Conservation (phyloP, 202 grass and related monocot species). For the Thinopyrum obtusiflorum region DNA sequence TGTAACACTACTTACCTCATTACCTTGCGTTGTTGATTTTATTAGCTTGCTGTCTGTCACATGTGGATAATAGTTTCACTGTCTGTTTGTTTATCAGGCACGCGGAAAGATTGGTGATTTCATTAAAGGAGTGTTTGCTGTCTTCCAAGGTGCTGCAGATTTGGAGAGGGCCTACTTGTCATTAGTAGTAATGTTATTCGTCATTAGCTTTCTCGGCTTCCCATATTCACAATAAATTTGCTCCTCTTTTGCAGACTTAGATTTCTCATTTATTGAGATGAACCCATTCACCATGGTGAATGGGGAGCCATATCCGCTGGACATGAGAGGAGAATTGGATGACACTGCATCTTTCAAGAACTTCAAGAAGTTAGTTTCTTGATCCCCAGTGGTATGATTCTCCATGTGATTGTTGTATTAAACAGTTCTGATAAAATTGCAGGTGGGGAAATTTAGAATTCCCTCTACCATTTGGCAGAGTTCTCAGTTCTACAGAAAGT, state of each 20-base stretch:
- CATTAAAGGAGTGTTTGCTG: constrained; percentile 73
- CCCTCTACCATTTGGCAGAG: constrained; percentile 87
- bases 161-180: neutral
- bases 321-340: constrained; percentile 90
- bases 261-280: constrained; percentile 96
- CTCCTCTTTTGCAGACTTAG: constrained; percentile 56
- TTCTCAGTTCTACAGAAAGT: constrained; percentile 65
- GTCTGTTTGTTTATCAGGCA: constrained; percentile 40
- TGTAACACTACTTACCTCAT: neutral
- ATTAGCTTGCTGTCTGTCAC: neutral
- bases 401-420: constrained; percentile 22
- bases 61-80: neutral
- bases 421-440: constrained; percentile 14
- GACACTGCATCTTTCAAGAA: constrained; percentile 97
- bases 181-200: neutral
- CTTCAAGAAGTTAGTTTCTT: constrained; percentile 72
- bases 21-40: neutral
- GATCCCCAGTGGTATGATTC: neutral
- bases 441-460: constrained; percentile 83
- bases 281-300: constrained; percentile 91
- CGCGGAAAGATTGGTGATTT: constrained; percentile 82
- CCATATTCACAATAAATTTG: neutral
- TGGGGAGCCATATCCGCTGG: constrained; percentile 75
- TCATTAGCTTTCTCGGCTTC: neutral
- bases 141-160: constrained; percentile 67